These are phyloP conservation scores for Cryomyces antarcticus DNA, from an alignment of 495 filamentous ascomycete genomes.

Conservation along the genomic window DNA sequence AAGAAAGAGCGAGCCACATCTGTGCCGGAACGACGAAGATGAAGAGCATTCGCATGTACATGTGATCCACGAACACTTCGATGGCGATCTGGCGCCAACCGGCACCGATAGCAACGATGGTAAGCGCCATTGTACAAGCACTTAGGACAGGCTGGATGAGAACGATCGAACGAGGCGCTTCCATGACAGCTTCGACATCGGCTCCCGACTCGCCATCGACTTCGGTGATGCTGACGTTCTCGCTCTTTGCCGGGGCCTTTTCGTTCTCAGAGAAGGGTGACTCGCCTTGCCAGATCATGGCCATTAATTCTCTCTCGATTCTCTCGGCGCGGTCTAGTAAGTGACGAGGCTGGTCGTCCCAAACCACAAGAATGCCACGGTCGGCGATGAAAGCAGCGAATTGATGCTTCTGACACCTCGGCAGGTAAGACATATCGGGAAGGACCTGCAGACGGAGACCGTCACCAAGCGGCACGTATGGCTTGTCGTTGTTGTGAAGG, in stretches of 20 bases:
- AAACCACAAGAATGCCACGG: conserved; percentile 36
- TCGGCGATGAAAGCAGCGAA: conserved; percentile 47
- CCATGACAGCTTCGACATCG: conserved; percentile 7
- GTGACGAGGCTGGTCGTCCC: conserved; percentile 41
- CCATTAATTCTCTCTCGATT: conserved; percentile 32
- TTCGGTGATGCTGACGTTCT: conserved; percentile 14
- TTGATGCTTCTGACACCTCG: conserved; percentile 39
- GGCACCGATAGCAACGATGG: conserved; percentile 30
- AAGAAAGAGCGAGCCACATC: conserved; percentile 41
- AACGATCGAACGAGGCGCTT: conserved; percentile 23
- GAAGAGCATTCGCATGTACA: conserved; percentile 28
- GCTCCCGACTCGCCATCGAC: conserved; percentile 21
- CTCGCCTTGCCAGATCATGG: conserved; percentile 29
- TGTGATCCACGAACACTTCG: conserved; percentile 29
- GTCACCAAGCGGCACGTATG: conserved; percentile 33
- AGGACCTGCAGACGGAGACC: conserved; percentile 42
- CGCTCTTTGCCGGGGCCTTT: conserved; percentile 11
- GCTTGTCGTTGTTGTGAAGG: conserved; percentile 21
- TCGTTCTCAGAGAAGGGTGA: conserved; percentile 14
- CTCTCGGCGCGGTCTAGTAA: conserved; percentile 27
- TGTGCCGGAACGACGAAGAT: conserved; percentile 26
- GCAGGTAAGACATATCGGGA: conserved; percentile 30
- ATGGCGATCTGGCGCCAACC: conserved; percentile 34
- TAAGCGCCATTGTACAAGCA: conserved; percentile 27
- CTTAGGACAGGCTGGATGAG: conserved; percentile 32